phyloP scores from a whole-genome alignment of 2,329 filamentous ascomycete genomes.

The Botrytis hyacinthi region DNA sequence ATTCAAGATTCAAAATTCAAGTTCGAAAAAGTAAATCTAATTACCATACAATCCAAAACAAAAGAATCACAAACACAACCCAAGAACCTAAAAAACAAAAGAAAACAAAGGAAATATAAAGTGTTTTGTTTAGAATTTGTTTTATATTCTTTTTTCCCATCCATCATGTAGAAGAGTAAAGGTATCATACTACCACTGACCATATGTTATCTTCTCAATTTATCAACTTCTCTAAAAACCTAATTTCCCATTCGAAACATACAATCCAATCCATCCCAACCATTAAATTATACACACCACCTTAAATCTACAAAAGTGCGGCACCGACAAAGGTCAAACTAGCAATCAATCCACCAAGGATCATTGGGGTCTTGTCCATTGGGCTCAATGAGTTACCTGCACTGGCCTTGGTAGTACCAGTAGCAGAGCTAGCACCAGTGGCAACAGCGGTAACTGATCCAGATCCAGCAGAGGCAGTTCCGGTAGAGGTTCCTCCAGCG shows the following conservation, averaged over 20 bases:
- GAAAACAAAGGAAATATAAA: neutral
- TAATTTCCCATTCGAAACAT: slow-evolving; percentile 3
- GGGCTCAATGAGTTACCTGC: slow-evolving; percentile 25
- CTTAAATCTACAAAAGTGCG: slow-evolving; percentile 25
- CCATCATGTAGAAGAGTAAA: slow-evolving; percentile 1
- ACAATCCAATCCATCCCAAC: slow-evolving; percentile 11
- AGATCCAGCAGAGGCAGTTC: slow-evolving; percentile 33
- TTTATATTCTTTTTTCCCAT: neutral
- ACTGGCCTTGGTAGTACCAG: slow-evolving; percentile 7
- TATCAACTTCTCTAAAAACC: neutral
- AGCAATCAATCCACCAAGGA: slow-evolving; percentile 26
- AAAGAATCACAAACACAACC: neutral
- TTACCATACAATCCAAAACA: neutral
- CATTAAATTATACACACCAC: slow-evolving; percentile 13
- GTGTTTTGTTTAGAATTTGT: neutral
- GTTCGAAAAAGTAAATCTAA: neutral
- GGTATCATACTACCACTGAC: neutral
- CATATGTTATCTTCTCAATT: neutral
- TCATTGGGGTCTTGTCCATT: slow-evolving; percentile 25
- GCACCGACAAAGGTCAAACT: slow-evolving; percentile 30
- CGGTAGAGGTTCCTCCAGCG: slow-evolving; percentile 32
- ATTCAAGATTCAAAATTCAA: too few species aligned
- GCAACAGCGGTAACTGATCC: slow-evolving; percentile 31
- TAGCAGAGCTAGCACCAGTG: slow-evolving; percentile 11
- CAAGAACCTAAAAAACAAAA: neutral